These are phyloP conservation scores for Colletotrichum lindemuthianum DNA, from an alignment of 2,329 filamentous ascomycete genomes.

Conservation along the genomic window DNA sequence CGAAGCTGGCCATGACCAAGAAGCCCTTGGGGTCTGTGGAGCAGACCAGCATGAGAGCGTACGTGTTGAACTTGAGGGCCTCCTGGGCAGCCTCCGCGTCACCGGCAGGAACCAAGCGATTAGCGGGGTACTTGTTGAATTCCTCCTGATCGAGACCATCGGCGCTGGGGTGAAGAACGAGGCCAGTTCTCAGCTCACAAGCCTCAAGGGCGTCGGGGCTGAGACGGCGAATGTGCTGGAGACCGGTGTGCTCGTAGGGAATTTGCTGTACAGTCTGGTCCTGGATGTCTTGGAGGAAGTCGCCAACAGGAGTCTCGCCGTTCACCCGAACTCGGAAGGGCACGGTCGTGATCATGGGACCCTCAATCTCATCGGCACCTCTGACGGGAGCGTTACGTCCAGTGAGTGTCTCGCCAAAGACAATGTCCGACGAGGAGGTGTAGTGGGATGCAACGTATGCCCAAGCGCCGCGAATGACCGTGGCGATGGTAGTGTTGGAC, in stretches of 20 bases:
- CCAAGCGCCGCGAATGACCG: constrained; percentile 69
- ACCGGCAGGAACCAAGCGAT: constrained; percentile 63
- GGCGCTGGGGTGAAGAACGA: constrained; percentile 62
- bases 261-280: constrained; percentile 66
- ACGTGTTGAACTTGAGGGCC: constrained; percentile 67
- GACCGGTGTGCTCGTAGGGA: constrained; percentile 71
- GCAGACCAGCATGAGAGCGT: constrained; percentile 73
- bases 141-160: constrained; percentile 44
- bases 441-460: constrained; percentile 64
- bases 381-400: constrained; percentile 62
- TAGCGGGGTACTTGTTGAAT: constrained; percentile 51
- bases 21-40: constrained; percentile 66
- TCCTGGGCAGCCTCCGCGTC: constrained; percentile 68
- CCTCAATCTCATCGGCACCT: constrained; percentile 64
- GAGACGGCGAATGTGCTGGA: constrained; percentile 68
- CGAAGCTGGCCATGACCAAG: constrained; percentile 71
- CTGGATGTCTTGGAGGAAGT: constrained; percentile 68
- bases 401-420: constrained; percentile 69
- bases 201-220: constrained; percentile 64
- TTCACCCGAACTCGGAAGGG: constrained; percentile 62
- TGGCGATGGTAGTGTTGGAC: constrained; percentile 61
- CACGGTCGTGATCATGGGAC: constrained; percentile 70
- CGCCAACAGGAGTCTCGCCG: constrained; percentile 51
- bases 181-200: constrained; percentile 64
- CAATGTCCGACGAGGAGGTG: constrained; percentile 60